Conservation (phyloP, 768 basidiomycete genomes). For the Termitomyces sp. region DNA sequence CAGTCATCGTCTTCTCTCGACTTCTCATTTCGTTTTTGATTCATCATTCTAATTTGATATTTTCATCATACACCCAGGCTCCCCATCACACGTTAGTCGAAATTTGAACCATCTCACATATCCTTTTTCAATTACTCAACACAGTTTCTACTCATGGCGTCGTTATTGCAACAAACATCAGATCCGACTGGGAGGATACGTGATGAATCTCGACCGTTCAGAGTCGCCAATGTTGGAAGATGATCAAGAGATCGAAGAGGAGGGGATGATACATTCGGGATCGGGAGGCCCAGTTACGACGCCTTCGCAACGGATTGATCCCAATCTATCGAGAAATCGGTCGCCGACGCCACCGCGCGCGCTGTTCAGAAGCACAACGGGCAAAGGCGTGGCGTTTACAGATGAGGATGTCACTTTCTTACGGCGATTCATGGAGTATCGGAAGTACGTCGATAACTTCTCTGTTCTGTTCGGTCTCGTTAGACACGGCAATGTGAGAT, state of each 20-base stretch:
- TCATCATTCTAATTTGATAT: constrained; percentile 1
- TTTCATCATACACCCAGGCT: constrained; percentile 40
- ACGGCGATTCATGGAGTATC: constrained; percentile 70
- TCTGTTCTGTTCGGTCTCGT: neutral
- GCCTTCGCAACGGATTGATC: constrained; percentile 14
- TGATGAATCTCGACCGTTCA: constrained; percentile 61
- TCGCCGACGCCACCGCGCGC: constrained; percentile 81
- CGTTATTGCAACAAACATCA: constrained; percentile 92
- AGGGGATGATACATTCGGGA: constrained; percentile 26
- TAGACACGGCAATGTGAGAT: neutral
- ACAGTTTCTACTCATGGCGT: constrained; percentile 85
- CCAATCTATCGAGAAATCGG: constrained; percentile 39
- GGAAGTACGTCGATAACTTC: constrained; percentile 45
- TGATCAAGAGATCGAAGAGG: constrained; percentile 36
- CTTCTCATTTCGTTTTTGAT: neutral
- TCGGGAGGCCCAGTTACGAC: constrained; percentile 31
- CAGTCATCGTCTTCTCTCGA: constrained; percentile 1
- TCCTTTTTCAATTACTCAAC: neutral
- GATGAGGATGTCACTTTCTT: constrained; percentile 77
- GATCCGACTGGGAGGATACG: constrained; percentile 81
- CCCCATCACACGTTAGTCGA: constrained; percentile 78
- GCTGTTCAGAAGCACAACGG: constrained; percentile 78
- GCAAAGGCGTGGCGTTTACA: constrained; percentile 87
- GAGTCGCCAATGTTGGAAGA: constrained; percentile 38
- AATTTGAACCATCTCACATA: neutral